Evolutionary conservation across 106 monocot species (phyloP).

Genomic region (Platanthera zijinensis): DNA sequence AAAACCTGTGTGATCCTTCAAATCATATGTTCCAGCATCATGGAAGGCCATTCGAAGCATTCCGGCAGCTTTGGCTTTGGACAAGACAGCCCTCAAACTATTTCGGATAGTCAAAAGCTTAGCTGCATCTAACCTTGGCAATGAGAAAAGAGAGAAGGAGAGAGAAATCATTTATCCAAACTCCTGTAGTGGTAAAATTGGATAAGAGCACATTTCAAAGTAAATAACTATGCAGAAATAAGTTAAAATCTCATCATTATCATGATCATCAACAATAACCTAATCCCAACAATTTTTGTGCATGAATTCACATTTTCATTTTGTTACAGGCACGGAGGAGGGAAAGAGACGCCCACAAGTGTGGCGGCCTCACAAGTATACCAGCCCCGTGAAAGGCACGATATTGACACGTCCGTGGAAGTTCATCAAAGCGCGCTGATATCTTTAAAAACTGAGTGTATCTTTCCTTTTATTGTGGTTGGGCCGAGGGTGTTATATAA

Average conservation of each 20-base stretch:
- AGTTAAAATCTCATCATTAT: not conserved
- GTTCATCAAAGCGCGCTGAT: too few species aligned
- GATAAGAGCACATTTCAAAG: not conserved
- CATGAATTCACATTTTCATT: too few species aligned
- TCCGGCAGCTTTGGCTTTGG: slow-evolving; percentile 80
- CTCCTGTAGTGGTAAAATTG: not conserved
- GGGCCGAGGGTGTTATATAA: too few species aligned
- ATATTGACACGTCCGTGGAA: too few species aligned
- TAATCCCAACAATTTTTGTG: too few species aligned
- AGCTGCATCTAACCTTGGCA: not conserved
- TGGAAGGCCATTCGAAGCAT: slow-evolving; percentile 89
- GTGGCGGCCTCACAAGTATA: too few species aligned
- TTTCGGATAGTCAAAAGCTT: slow-evolving; percentile 27
- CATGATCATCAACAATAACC: too few species aligned
- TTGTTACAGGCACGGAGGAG: too few species aligned
- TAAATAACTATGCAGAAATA: not conserved
- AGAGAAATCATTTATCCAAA: not conserved
- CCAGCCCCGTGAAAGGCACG: too few species aligned
- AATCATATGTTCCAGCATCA: slow-evolving; percentile 92
- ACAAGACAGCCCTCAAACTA: slow-evolving; percentile 60
- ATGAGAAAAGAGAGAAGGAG: not conserved
- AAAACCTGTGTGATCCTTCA: slow-evolving; percentile 58
- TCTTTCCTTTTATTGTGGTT: too few species aligned
- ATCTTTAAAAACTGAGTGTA: too few species aligned
- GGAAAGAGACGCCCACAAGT: too few species aligned